These are phyloP conservation scores for Biscogniauxia mediterranea DNA, from an alignment of 2,329 filamentous ascomycete species.

Conservation along the genomic window DNA sequence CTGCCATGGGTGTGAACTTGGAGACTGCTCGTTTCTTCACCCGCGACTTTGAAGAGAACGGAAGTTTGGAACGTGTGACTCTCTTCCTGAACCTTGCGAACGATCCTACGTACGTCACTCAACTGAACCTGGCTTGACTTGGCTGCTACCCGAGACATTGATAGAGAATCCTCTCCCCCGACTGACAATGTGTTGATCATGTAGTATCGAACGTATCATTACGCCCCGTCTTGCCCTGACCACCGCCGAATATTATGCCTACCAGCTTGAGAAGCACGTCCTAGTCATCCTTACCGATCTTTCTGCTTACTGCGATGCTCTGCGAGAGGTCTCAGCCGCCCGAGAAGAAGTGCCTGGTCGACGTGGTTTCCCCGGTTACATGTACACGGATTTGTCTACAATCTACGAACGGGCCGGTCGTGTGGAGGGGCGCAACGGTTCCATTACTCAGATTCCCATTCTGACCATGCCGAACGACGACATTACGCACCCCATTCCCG, in stretches of 20 bases:
- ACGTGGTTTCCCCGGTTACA: slow-evolving; percentile 99
- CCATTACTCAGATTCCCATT: slow-evolving; percentile 98
- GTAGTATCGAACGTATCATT: slow-evolving; percentile 97
- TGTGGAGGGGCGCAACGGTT: slow-evolving; percentile 94
- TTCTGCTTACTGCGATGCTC: slow-evolving; percentile 96
- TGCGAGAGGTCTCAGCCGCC: slow-evolving; percentile 96
- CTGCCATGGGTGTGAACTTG: slow-evolving; percentile 99
- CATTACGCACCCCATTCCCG: slow-evolving; percentile 98
- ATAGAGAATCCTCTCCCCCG: neutral
- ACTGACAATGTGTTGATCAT: slow-evolving; percentile 15
- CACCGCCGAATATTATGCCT: slow-evolving; percentile 99
- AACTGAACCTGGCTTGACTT: neutral
- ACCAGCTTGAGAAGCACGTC: slow-evolving; percentile 99
- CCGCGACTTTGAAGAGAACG: slow-evolving; percentile 97
- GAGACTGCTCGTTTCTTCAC: slow-evolving; percentile 99
- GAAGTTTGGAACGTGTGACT: slow-evolving; percentile 94
- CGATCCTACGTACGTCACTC: slow-evolving; percentile 79
- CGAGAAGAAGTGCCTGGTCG: slow-evolving; percentile 98
- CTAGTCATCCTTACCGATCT: slow-evolving; percentile 97
- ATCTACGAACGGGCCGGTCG: slow-evolving; percentile 99
- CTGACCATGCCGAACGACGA: slow-evolving; percentile 99
- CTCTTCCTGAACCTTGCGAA: slow-evolving; percentile 99
- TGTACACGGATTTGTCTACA: slow-evolving; percentile 99
- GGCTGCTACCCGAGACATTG: neutral
- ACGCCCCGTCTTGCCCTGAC: slow-evolving; percentile 97